These are phyloP conservation scores for Paramecium tetraurelia DNA, from an alignment of 73 alveolate species.

Conservation along the genomic window DNA sequence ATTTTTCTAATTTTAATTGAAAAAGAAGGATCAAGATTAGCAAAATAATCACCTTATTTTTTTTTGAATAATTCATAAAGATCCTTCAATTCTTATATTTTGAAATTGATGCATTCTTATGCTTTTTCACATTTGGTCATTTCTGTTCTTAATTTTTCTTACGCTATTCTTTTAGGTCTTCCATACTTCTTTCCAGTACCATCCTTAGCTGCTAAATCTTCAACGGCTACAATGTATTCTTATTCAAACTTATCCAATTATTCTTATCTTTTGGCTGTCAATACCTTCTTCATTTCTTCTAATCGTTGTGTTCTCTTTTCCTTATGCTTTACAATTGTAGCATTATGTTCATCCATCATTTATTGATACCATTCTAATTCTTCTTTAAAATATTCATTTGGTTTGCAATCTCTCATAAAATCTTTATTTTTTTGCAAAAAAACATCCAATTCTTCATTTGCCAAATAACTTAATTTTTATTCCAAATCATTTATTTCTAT, in stretches of 20 bases:
- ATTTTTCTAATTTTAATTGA: constrained; percentile 36
- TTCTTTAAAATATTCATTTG: constrained; percentile 43
- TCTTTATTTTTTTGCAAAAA: constrained; percentile 30
- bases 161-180: constrained; percentile 58
- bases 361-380: constrained; percentile 60
- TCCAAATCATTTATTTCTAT: constrained; percentile 53
- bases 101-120: constrained; percentile 43
- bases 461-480: constrained; percentile 35
- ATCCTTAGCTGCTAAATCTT: constrained; percentile 64
- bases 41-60: constrained; percentile 44
- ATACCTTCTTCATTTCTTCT: constrained; percentile 37
- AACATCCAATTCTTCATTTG: constrained; percentile 41
- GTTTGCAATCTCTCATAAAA: constrained; percentile 49
- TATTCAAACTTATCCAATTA: constrained; percentile 52
- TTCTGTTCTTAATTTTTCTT: constrained; percentile 63
- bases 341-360: constrained; percentile 56
- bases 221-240: constrained; percentile 55
- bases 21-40: not conserved
- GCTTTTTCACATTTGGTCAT: constrained; percentile 66
- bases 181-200: constrained; percentile 66
- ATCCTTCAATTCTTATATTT: not conserved
- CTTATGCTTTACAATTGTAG: constrained; percentile 17
- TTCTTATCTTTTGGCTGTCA: constrained; percentile 34
- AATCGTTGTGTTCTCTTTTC: constrained; percentile 46
- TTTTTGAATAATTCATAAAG: constrained; percentile 18